Evolutionary conservation across 2,329 filamentous ascomycete genomes (phyloP).

Genomic region (Aspergillus sp.): DNA sequence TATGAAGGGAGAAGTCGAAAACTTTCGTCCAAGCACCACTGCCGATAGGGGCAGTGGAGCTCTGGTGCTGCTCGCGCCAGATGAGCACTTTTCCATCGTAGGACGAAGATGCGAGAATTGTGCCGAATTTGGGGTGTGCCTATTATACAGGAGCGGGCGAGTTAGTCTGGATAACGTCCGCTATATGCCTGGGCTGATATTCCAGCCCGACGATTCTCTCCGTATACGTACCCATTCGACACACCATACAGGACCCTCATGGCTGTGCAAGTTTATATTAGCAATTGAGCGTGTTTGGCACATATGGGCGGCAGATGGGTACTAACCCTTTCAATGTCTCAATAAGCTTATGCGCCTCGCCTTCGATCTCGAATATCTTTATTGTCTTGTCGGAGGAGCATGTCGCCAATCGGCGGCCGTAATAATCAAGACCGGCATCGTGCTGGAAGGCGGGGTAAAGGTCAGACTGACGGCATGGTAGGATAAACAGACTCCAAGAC

Average conservation of each 20-base stretch:
- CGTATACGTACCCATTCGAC: conserved; percentile 71
- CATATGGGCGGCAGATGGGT: neutral
- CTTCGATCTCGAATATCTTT: conserved; percentile 98
- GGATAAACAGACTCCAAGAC: neutral
- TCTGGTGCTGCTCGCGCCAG: conserved; percentile 78
- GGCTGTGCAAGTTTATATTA: conserved; percentile 53
- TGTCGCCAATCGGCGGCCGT: conserved; percentile 91
- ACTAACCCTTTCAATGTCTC: conserved; percentile 90
- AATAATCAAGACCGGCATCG: conserved; percentile 98
- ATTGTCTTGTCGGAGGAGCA: conserved; percentile 98
- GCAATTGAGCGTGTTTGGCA: neutral
- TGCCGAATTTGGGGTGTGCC: conserved; percentile 97
- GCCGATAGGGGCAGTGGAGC: conserved; percentile 37
- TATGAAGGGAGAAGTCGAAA: conserved; percentile 91
- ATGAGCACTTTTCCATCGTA: conserved; percentile 99
- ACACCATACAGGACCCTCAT: conserved; percentile 97
- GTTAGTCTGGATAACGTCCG: neutral
- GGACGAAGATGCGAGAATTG: conserved; percentile 89
- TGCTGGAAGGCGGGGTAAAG: conserved; percentile 57
- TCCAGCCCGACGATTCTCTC: neutral
- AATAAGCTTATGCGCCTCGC: conserved; percentile 81
- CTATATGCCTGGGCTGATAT: neutral
- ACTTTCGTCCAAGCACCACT: conserved; percentile 75
- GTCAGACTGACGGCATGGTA: conserved; percentile 5
- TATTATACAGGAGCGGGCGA: conserved; percentile 20